phyloP scores from a whole-genome alignment of 2,329 filamentous ascomycete species.

The Penicillium verrucosum region DNA sequence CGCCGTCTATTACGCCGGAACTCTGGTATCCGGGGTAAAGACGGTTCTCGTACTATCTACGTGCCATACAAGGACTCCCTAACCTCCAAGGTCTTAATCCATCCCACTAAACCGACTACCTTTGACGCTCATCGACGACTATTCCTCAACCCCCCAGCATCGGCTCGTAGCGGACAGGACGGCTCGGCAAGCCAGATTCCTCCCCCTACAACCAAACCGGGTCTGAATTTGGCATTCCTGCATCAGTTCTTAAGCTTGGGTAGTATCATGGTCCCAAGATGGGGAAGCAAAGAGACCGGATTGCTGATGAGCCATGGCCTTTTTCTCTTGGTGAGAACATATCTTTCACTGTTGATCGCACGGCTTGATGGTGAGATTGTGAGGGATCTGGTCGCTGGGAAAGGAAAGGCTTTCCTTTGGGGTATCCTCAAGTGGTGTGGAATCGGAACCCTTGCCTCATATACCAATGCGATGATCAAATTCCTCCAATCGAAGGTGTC shows the following conservation, averaged over 20 bases:
- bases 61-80: constrained; percentile 76
- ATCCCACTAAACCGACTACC: constrained; percentile 84
- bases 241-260: constrained; percentile 95
- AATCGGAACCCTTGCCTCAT: constrained; percentile 87
- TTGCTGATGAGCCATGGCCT: constrained; percentile 82
- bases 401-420: constrained; percentile 82
- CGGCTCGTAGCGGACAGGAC: constrained; percentile 71
- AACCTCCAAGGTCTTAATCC: constrained; percentile 86
- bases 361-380: constrained; percentile 94
- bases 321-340: constrained; percentile 88
- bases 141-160: constrained; percentile 85
- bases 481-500: constrained; percentile 97
- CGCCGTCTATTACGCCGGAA: constrained; percentile 80
- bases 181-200: constrained; percentile 63
- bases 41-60: constrained; percentile 91
- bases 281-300: constrained; percentile 93
- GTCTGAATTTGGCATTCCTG: constrained; percentile 89
- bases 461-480: constrained; percentile 99
- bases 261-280: constrained; percentile 95
- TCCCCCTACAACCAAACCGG: constrained; percentile 85
- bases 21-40: constrained; percentile 88
- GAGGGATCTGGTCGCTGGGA: constrained; percentile 89
- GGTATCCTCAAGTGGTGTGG: constrained; percentile 94
- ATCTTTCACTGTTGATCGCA: constrained; percentile 88
- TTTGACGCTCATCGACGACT: constrained; percentile 94